These are phyloP conservation scores for Diplodia mutila DNA, from an alignment of 2,329 filamentous ascomycete genomes.

Conservation along the genomic window DNA sequence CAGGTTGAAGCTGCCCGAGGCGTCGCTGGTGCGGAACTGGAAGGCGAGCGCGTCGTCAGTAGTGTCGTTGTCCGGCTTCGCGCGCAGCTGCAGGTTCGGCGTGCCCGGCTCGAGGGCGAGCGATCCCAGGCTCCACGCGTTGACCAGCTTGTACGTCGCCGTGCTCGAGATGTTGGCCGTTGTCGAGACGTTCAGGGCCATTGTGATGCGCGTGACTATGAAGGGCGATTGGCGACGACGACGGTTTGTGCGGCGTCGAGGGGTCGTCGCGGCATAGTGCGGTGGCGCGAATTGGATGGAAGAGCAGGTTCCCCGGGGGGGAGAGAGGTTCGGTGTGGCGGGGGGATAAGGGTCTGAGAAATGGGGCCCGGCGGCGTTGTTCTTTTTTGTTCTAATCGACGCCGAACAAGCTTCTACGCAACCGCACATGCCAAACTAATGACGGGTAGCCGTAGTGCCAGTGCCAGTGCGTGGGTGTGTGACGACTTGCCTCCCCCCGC, in stretches of 20 bases:
- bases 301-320: too few species aligned
- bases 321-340: not conserved
- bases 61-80: not conserved
- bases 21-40: constrained; percentile 16
- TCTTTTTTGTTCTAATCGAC: not conserved
- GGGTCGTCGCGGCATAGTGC: constrained; percentile 6
- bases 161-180: constrained; percentile 20
- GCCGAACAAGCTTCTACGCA: constrained; percentile 10
- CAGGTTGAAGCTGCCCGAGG: not conserved
- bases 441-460: too few species aligned
- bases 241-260: not conserved
- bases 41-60: constrained; percentile 10
- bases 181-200: constrained; percentile 18
- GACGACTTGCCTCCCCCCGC: too few species aligned
- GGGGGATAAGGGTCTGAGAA: not conserved
- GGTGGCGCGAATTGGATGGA: not conserved
- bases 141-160: constrained; percentile 21
- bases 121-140: constrained; percentile 3
- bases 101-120: constrained; percentile 13
- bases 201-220: not conserved
- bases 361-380: too few species aligned
- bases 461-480: too few species aligned
- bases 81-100: constrained; percentile 12
- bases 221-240: not conserved
- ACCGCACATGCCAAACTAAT: too few species aligned